A percentile compares a stretch with the other conserved stretches of the same genome.
Conservation (phyloP, 495 filamentous ascomycete genomes). For the Aspergillus ellipticus region DNA sequence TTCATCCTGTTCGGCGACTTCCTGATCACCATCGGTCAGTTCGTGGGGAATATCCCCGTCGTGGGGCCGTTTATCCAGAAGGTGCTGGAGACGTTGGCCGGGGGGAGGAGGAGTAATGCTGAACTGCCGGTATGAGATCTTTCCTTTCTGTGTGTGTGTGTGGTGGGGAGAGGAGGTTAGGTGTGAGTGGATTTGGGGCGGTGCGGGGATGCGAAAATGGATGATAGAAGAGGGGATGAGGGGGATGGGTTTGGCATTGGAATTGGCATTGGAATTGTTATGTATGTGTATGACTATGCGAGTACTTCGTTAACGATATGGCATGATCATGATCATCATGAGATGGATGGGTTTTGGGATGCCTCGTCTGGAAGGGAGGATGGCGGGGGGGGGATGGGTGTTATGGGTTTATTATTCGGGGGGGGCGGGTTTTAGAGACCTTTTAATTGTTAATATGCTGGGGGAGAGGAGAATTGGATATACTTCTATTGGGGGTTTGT, state of each 20-base stretch:
- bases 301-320: not conserved
- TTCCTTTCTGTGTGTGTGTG: not conserved
- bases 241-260: not conserved
- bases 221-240: not conserved
- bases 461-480: not conserved
- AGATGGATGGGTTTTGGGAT: not conserved
- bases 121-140: slow-evolving; percentile 63
- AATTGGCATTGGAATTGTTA: not conserved
- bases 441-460: slow-evolving; percentile 3
- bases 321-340: not conserved
- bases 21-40: slow-evolving; percentile 83
- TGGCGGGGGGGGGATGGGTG: not conserved
- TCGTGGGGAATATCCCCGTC: slow-evolving; percentile 79
- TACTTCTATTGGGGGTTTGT: not conserved
- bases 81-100: slow-evolving; percentile 59
- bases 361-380: not conserved
- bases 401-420: not conserved
- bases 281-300: not conserved
- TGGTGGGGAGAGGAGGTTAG: not conserved
- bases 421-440: not conserved
- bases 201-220: not conserved
- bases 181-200: not conserved
- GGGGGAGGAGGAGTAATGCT: slow-evolving; percentile 64
- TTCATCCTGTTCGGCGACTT: slow-evolving; percentile 94
- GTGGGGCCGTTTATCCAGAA: slow-evolving; percentile 77